Conservation (phyloP, 2,329 filamentous ascomycete genomes). For the Lecanoromycetidae sp. region DNA sequence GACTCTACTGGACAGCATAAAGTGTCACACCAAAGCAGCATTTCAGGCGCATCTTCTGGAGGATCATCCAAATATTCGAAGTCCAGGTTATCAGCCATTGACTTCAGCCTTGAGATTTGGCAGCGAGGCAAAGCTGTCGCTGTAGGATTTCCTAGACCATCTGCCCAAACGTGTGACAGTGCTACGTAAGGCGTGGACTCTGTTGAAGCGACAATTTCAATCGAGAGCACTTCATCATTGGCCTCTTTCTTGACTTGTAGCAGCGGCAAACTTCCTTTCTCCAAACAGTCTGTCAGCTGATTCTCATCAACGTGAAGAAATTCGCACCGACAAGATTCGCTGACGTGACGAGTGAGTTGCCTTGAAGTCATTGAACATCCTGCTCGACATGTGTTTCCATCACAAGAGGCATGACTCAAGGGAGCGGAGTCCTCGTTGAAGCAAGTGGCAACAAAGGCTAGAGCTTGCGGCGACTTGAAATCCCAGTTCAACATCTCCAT, state of each 20-base stretch:
- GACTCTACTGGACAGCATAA: constrained; percentile 13
- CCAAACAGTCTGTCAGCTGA: constrained; percentile 5
- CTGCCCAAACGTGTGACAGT: constrained; percentile 15
- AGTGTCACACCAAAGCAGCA: constrained; percentile 13
- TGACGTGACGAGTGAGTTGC: constrained; percentile 1
- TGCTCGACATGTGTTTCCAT: constrained; percentile 1
- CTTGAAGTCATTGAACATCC: not conserved
- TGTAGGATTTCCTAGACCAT: constrained; percentile 14
- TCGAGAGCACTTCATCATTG: not conserved
- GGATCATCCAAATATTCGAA: not conserved
- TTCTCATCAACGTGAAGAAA: constrained; percentile 6
- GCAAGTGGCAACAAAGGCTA: constrained; percentile 9
- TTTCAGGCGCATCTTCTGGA: not conserved
- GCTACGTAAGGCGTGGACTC: constrained; percentile 8
- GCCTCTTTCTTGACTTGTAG: constrained; percentile 2
- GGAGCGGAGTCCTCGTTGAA: constrained; percentile 3
- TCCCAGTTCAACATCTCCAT: not conserved
- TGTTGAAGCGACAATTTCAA: constrained; percentile 9
- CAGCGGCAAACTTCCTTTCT: constrained; percentile 4
- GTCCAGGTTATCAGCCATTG: constrained; percentile 3
- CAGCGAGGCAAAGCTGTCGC: constrained; percentile 13
- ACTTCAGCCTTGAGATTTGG: constrained; percentile 5
- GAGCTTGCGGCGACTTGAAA: constrained; percentile 5
- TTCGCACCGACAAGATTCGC: constrained; percentile 7
- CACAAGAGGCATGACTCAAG: constrained; percentile 1